Evolutionary conservation across 305 asterid species (phyloP).

Genomic region (Rubia balearica): DNA sequence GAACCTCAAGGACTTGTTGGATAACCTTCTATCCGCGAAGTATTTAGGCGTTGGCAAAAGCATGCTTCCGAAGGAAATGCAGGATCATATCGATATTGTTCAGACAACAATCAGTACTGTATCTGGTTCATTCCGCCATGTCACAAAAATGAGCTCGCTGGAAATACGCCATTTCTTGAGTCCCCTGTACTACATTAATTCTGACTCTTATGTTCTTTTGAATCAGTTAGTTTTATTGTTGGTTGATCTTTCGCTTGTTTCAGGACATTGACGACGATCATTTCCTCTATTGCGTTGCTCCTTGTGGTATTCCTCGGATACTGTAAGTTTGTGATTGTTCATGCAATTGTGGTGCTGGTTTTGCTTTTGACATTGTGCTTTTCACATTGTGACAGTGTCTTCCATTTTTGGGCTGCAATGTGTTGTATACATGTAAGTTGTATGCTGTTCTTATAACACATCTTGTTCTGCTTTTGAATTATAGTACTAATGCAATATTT

Average conservation of each 20-base stretch:
- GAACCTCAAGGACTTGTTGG: constrained; percentile 18
- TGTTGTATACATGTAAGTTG: constrained; percentile 25
- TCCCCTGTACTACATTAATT: constrained; percentile 23
- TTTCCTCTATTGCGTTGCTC: constrained; percentile 20
- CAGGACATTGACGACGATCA: constrained; percentile 22
- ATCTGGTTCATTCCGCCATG: constrained; percentile 10
- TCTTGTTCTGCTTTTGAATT: neutral
- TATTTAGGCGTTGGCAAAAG: constrained; percentile 13
- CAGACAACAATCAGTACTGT: constrained; percentile 6
- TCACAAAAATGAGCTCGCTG: constrained; percentile 16
- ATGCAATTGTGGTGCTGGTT: neutral
- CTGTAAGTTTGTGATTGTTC: constrained; percentile 17
- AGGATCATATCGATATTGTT: constrained; percentile 13
- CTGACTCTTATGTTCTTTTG: neutral
- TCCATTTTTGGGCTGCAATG: constrained; percentile 25
- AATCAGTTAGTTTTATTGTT: neutral
- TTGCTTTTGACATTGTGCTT: neutral
- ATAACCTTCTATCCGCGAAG: constrained; percentile 23
- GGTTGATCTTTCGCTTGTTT: neutral
- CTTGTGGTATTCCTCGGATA: constrained; percentile 28
- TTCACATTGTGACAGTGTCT: constrained; percentile 20
- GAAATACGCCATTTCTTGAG: constrained; percentile 13
- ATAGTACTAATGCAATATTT: neutral
- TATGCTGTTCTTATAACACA: neutral
- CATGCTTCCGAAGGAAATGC: constrained; percentile 15